Evolutionary conservation across 176 grass and related monocot genomes (phyloP).

Genomic region (Rhipidocladum racemiflorum): DNA sequence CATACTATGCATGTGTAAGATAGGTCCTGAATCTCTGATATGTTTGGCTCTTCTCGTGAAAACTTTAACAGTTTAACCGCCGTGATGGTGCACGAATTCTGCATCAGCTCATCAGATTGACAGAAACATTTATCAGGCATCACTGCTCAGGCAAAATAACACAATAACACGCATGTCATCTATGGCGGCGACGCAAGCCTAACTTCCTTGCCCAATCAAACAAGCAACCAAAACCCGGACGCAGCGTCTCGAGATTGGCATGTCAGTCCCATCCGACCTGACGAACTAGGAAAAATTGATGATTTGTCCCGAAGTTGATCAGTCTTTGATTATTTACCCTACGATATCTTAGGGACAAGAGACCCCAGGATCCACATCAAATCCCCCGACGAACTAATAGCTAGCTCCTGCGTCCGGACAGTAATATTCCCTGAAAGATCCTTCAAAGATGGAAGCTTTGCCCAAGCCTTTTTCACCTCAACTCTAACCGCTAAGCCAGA

Average conservation of each 20-base stretch:
- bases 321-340: too few species aligned
- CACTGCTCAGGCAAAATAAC: neutral
- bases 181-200: neutral
- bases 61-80: neutral
- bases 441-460: neutral
- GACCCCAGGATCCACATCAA: too few species aligned
- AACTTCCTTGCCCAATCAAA: neutral
- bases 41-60: neutral
- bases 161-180: neutral
- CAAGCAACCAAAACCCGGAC: neutral
- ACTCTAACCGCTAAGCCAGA: neutral
- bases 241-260: neutral
- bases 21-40: neutral
- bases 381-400: too few species aligned
- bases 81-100: neutral
- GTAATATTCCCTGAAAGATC: slow-evolving; percentile 7
- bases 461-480: neutral
- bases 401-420: neutral
- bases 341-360: too few species aligned
- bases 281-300: too few species aligned
- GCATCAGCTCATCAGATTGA: neutral
- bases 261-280: neutral
- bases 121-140: neutral
- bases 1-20: neutral
- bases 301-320: too few species aligned